These are phyloP conservation scores for Pseudogymnoascus sp. DNA, from an alignment of 2,329 filamentous ascomycete species.

Conservation along the genomic window DNA sequence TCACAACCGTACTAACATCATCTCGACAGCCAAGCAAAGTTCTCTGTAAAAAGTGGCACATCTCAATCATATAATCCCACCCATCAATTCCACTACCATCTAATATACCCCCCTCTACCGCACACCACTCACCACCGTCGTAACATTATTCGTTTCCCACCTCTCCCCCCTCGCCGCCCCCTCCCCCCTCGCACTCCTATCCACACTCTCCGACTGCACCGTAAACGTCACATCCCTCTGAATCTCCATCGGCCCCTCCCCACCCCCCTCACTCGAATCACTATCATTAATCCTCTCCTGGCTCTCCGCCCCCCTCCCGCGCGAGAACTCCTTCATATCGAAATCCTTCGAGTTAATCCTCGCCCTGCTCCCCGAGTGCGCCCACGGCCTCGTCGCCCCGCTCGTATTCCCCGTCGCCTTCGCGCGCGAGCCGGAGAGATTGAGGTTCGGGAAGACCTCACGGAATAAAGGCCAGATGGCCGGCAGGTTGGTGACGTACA, in stretches of 20 bases:
- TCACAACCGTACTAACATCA: no score
- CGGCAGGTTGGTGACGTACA: conserved; percentile 44
- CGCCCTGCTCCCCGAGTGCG: not conserved
- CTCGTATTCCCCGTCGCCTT: not conserved
- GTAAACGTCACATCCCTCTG: conserved; percentile 10
- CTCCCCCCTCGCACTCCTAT: not conserved
- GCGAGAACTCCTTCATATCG: not conserved
- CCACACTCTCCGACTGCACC: not conserved
- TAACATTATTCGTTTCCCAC: not conserved
- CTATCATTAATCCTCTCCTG: conserved; percentile 10
- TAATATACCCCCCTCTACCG: no score
- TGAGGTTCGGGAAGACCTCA: conserved; percentile 28
- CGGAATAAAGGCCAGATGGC: conserved; percentile 42
- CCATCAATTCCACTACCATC: no score
- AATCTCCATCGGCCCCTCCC: conserved; percentile 1
- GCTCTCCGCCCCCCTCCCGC: conserved; percentile 1
- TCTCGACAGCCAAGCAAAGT: no score
- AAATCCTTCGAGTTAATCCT: conserved; percentile 1
- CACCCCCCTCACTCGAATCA: not conserved
- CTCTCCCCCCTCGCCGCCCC: not conserved
- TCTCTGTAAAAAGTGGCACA: no score
- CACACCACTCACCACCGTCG: not conserved
- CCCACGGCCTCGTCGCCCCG: not conserved
- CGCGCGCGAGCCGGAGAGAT: not conserved
- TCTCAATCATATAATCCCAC: no score